Conservation (phyloP, 2,329 filamentous ascomycete genomes). For the Beauveria sp. region DNA sequence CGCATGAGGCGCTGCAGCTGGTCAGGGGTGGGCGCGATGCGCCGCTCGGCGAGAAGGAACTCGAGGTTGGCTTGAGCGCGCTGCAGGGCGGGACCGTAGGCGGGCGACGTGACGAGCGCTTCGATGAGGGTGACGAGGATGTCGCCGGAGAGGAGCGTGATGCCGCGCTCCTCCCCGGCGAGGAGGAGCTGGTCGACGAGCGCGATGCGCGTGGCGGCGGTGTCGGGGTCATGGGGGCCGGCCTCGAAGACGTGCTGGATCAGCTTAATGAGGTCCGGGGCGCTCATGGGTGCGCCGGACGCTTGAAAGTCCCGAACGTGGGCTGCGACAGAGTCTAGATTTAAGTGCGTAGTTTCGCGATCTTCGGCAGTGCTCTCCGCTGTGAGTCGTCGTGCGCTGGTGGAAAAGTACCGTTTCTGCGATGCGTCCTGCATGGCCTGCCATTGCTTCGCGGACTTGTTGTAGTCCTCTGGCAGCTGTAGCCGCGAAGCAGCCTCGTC, state of each 20-base stretch:
- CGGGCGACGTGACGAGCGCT: conserved; percentile 26
- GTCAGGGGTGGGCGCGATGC: conserved; percentile 31
- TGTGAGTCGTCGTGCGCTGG: conserved; percentile 20
- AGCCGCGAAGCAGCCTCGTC: conserved; percentile 24
- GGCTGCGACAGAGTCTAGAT: conserved; percentile 18
- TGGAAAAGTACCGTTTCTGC: conserved; percentile 27
- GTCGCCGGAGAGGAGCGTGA: conserved; percentile 35
- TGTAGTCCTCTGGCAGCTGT: conserved; percentile 22
- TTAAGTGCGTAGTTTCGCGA: neutral
- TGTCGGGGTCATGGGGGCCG: conserved; percentile 14
- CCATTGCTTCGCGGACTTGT: conserved; percentile 26
- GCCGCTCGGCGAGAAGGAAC: conserved; percentile 31
- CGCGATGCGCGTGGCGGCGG: conserved; percentile 24
- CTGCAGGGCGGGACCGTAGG: conserved; percentile 25
- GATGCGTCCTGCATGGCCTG: conserved; percentile 27
- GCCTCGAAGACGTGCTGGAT: conserved; percentile 31
- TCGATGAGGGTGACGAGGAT: conserved; percentile 43
- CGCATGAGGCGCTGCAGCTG: conserved; percentile 35
- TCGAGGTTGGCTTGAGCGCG: conserved; percentile 38
- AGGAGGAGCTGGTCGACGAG: conserved; percentile 37
- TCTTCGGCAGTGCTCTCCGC: neutral
- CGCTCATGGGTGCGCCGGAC: conserved; percentile 28
- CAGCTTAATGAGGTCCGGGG: conserved; percentile 29
- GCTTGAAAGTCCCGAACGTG: conserved; percentile 33
- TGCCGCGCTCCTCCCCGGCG: conserved; percentile 38